Percentiles rank a stretch among this genome's conserved stretches.
phyloP scores from a whole-genome alignment of 768 basidiomycete genomes.

The Mrakia hoshinonis region DNA sequence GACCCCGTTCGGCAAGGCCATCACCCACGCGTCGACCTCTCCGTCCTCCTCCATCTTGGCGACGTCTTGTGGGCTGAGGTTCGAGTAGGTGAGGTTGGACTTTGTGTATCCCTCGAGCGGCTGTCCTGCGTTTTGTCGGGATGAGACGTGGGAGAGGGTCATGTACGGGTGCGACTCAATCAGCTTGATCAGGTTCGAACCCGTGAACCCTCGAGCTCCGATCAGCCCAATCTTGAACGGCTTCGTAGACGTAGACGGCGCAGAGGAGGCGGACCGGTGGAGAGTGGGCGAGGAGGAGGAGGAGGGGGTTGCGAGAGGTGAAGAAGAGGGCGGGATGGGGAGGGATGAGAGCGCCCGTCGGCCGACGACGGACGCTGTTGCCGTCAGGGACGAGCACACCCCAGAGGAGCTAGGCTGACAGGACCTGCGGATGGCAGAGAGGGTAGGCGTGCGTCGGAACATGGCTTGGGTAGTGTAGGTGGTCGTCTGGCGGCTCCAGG shows the following conservation, averaged over 20 bases:
- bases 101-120: slow-evolving; percentile 75
- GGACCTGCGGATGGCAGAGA: slow-evolving; percentile 4
- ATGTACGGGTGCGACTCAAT: slow-evolving; percentile 81
- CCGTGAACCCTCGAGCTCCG: slow-evolving; percentile 92
- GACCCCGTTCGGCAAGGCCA: slow-evolving; percentile 96
- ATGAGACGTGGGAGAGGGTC: slow-evolving; percentile 88
- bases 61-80: slow-evolving; percentile 68
- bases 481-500: not conserved
- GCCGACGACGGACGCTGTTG: not conserved
- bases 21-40: slow-evolving; percentile 95
- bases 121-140: slow-evolving; percentile 80
- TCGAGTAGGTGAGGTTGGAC: slow-evolving; percentile 61
- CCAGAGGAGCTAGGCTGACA: no score
- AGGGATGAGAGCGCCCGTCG: not conserved
- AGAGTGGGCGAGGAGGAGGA: slow-evolving; percentile 2
- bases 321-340: not conserved
- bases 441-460: not conserved
- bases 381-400: slow-evolving; percentile 42
- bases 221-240: slow-evolving; percentile 88
- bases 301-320: not conserved
- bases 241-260: slow-evolving; percentile 51
- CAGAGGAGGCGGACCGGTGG: slow-evolving; percentile 31
- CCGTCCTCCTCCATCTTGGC: slow-evolving; percentile 79
- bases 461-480: not conserved
- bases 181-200: slow-evolving; percentile 80